Percentiles rank a stretch among this genome's conserved stretches.
These are phyloP conservation scores for Kockovaella imperatae DNA, from an alignment of 768 basidiomycete genomes.

Conservation along the genomic window DNA sequence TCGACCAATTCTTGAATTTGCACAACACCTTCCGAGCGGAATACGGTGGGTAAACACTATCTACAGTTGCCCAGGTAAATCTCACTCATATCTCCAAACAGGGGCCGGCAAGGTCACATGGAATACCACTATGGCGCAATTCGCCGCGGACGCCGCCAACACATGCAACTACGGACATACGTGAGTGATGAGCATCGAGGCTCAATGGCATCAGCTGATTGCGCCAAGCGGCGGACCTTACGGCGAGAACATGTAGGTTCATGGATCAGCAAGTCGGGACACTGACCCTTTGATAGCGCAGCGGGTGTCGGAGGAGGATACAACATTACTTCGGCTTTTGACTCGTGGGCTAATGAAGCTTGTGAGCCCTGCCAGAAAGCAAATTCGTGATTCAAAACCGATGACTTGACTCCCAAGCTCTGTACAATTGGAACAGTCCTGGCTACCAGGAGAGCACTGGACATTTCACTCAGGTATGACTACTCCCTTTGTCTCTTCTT, in stretches of 20 bases:
- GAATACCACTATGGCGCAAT: constrained; percentile 55
- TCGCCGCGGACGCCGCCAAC: constrained; percentile 64
- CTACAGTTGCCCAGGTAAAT: neutral
- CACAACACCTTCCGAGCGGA: constrained; percentile 32
- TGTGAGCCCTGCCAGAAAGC: neutral
- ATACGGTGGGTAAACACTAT: constrained; percentile 16
- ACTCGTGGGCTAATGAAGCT: constrained; percentile 30
- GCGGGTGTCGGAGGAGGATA: constrained; percentile 4
- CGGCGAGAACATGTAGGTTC: constrained; percentile 35
- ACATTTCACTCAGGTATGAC: constrained; percentile 32
- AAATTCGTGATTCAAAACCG: neutral
- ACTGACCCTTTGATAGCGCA: constrained; percentile 13
- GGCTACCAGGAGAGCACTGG: constrained; percentile 20
- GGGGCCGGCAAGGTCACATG: constrained; percentile 61
- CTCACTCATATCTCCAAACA: constrained; percentile 1
- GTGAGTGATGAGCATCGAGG: constrained; percentile 9
- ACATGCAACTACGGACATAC: constrained; percentile 60
- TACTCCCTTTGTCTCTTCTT: too few relatives aligned
- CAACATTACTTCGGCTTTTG: constrained; percentile 13
- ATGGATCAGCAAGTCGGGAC: constrained; percentile 25
- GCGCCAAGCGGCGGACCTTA: constrained; percentile 16
- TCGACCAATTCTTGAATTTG: constrained; percentile 13
- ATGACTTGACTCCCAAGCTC: neutral
- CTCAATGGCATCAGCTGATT: too few relatives aligned
- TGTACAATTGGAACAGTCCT: constrained; percentile 26